A percentile compares a stretch with the other conserved stretches of the same genome.
Evolutionary conservation across 495 filamentous ascomycete genomes (phyloP).

Genomic region (Daldinia caldariorum): DNA sequence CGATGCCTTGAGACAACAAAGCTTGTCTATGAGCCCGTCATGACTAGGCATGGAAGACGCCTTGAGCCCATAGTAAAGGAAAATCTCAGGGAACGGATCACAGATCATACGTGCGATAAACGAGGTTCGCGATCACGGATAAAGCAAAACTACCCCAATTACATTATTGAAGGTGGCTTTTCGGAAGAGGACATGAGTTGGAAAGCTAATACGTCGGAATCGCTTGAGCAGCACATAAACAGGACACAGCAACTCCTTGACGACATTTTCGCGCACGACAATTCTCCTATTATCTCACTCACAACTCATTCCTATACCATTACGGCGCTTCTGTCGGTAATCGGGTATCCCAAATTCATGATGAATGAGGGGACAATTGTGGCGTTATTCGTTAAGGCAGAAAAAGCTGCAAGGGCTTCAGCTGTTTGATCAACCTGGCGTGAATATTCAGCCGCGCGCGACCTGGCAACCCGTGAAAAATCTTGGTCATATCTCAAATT

Average conservation of each 20-base stretch:
- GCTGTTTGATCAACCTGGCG: background rate
- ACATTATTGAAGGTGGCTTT: slow-evolving; percentile 69
- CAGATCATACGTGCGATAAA: slow-evolving; percentile 1
- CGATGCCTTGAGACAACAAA: slow-evolving; percentile 73
- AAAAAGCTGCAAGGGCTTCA: slow-evolving; percentile 14
- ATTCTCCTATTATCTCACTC: slow-evolving; percentile 6
- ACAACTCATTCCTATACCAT: slow-evolving; percentile 38
- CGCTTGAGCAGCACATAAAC: slow-evolving; percentile 39
- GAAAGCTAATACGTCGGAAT: slow-evolving; percentile 50
- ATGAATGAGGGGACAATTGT: slow-evolving; percentile 43
- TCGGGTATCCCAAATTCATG: slow-evolving; percentile 36
- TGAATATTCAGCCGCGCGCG: background rate
- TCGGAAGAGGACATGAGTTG: slow-evolving; percentile 69
- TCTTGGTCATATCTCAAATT: background rate
- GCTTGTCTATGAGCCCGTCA: slow-evolving; percentile 64
- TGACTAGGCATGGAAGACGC: background rate
- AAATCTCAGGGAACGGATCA: slow-evolving; percentile 1
- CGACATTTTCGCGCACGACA: slow-evolving; percentile 44
- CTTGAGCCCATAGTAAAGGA: background rate
- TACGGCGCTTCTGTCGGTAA: slow-evolving; percentile 29
- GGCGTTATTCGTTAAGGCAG: slow-evolving; percentile 44
- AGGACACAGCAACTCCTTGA: slow-evolving; percentile 41
- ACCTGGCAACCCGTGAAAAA: background rate
- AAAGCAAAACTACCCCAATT: background rate
- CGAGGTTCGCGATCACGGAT: background rate